These are phyloP conservation scores for Meripilus lineatus DNA, from an alignment of 1,284 basidiomycete species.

Conservation along the genomic window DNA sequence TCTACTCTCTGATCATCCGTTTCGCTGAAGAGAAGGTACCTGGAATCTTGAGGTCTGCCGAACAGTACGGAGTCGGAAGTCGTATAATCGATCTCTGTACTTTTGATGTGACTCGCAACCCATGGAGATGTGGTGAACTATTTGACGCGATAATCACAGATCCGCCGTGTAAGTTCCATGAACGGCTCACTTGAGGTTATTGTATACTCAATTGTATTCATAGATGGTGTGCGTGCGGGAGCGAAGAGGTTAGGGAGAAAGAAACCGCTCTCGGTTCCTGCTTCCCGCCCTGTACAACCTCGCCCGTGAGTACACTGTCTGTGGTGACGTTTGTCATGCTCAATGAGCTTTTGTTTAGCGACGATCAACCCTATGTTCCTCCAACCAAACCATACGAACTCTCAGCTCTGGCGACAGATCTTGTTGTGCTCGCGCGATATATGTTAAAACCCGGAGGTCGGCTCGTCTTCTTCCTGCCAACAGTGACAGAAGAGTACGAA, in stretches of 20 bases:
- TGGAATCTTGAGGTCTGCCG: constrained; percentile 77
- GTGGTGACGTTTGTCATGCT: neutral
- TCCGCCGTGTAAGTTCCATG: constrained; percentile 72
- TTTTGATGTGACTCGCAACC: constrained; percentile 87
- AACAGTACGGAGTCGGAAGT: constrained; percentile 77
- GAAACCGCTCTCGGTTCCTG: constrained; percentile 27
- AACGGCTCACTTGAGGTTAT: neutral
- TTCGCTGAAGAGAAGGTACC: constrained; percentile 42
- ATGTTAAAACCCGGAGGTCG: constrained; percentile 84
- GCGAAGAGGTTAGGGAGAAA: constrained; percentile 90
- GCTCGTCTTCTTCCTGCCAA: constrained; percentile 94
- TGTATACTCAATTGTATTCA: neutral
- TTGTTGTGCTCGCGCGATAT: constrained; percentile 81
- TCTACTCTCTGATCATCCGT: constrained; percentile 9
- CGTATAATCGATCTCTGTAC: constrained; percentile 83
- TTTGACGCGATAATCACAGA: constrained; percentile 96
- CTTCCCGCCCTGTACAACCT: constrained; percentile 8
- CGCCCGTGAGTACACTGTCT: constrained; percentile 21
- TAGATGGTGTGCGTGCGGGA: constrained; percentile 94
- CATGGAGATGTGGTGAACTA: constrained; percentile 83
- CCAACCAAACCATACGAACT: constrained; percentile 92
- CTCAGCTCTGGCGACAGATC: constrained; percentile 77
- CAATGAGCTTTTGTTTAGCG: constrained; percentile 27
- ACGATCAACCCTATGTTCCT: constrained; percentile 70
- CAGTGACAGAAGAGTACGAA: constrained; percentile 86